A percentile compares a stretch with the other conserved stretches of the same genome.
Conservation (phyloP, 345 rosid species). For the Eucalyptus marginata region DNA sequence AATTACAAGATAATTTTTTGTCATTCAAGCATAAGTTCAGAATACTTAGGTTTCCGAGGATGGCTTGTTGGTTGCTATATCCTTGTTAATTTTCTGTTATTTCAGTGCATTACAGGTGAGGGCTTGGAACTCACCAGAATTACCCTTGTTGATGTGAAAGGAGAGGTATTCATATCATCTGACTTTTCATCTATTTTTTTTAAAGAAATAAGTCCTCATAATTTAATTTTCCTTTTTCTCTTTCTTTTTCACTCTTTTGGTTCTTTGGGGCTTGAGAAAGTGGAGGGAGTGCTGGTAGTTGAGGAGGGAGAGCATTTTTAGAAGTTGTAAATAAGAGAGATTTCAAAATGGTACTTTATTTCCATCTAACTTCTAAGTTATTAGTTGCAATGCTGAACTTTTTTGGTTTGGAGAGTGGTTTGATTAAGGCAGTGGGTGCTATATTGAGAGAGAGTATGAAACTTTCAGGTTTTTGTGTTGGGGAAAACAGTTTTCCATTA, state of each 20-base stretch:
- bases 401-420: neutral
- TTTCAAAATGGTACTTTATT: neutral
- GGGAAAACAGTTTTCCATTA: neutral
- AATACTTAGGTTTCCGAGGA: neutral
- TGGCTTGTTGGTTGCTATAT: neutral
- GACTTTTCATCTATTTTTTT: neutral
- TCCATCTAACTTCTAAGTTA: neutral
- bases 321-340: neutral
- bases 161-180: constrained; percentile 39
- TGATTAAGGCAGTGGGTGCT: neutral
- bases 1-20: neutral
- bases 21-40: neutral
- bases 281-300: neutral
- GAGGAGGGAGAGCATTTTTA: neutral
- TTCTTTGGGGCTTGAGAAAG: neutral
- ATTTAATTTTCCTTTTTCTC: neutral
- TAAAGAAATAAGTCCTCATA: neutral
- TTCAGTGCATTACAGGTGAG: constrained; percentile 66
- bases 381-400: neutral
- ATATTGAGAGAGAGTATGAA: neutral
- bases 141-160: constrained; percentile 72
- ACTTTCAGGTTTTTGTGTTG: neutral
- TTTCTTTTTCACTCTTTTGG: neutral
- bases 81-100: neutral
- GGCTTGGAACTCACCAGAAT: constrained; percentile 91